phyloP scores from a whole-genome alignment of 176 grass and related monocot species.

The Calamus simplicifolius region DNA sequence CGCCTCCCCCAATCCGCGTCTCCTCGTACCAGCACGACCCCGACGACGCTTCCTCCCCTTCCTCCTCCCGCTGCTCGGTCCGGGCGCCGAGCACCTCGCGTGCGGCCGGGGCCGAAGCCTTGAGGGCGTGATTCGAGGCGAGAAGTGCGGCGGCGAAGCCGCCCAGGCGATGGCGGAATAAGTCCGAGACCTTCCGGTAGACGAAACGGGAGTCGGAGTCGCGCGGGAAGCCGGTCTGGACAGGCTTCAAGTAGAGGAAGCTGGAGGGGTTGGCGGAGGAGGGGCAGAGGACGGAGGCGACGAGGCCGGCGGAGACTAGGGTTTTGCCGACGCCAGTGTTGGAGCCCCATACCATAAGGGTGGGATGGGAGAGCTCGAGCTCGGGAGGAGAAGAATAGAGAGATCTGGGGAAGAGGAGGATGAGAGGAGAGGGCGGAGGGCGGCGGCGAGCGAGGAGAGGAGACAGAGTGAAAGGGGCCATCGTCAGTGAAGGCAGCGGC shows the following conservation, averaged over 20 bases:
- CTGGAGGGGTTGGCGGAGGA: slow-evolving; percentile 15
- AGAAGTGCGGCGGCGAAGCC: slow-evolving; percentile 22
- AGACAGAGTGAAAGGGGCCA: not conserved
- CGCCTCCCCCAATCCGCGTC: slow-evolving; percentile 14
- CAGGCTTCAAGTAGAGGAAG: slow-evolving; percentile 73
- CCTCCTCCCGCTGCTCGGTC: not conserved
- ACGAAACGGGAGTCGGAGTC: slow-evolving; percentile 84
- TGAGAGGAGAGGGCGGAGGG: not conserved
- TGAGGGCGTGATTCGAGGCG: slow-evolving; percentile 53
- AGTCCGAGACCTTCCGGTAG: slow-evolving; percentile 30
- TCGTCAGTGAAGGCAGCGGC: slow-evolving; percentile 3
- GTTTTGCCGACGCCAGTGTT: slow-evolving; percentile 97
- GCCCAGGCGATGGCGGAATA: slow-evolving; percentile 17
- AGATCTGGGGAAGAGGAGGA: not conserved
- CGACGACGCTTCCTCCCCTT: not conserved
- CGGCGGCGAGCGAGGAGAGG: not conserved
- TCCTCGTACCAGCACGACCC: slow-evolving; percentile 20
- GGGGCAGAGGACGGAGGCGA: slow-evolving; percentile 40
- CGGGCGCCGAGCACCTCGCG: slow-evolving; percentile 7
- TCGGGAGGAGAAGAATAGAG: slow-evolving; percentile 4
- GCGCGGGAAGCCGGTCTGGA: slow-evolving; percentile 74
- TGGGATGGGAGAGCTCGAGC: slow-evolving; percentile 38
- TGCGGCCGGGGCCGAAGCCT: slow-evolving; percentile 36
- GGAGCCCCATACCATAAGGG: slow-evolving; percentile 64
- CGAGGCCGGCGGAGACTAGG: slow-evolving; percentile 71